These are phyloP conservation scores for Somion occarium DNA, from an alignment of 1,284 basidiomycete genomes.

Conservation along the genomic window DNA sequence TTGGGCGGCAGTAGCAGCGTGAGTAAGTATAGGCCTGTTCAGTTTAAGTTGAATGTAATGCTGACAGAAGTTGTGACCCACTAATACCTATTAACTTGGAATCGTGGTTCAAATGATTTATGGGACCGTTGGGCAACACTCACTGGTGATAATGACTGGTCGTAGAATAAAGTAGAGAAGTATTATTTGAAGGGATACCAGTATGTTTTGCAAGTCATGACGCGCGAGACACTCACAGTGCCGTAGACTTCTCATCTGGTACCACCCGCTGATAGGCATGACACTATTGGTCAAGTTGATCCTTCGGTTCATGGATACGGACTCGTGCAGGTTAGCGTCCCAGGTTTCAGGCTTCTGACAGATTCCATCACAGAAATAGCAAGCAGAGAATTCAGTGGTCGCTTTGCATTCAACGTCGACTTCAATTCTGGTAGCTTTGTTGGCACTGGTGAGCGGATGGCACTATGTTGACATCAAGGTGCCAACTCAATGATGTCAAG, in stretches of 20 bases:
- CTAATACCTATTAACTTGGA: conserved; percentile 19
- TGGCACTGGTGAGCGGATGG: conserved; percentile 14
- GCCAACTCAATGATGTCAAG: conserved; percentile 1
- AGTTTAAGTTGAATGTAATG: background rate
- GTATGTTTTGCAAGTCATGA: background rate
- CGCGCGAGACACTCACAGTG: background rate
- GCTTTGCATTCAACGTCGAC: conserved; percentile 20
- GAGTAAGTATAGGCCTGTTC: conserved; percentile 14
- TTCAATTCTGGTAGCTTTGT: conserved; percentile 18
- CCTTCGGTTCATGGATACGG: conserved; percentile 19
- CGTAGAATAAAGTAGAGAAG: conserved; percentile 21
- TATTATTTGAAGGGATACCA: conserved; percentile 10
- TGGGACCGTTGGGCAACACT: conserved; percentile 26
- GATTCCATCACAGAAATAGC: conserved; percentile 13
- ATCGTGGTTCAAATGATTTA: conserved; percentile 21
- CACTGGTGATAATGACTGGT: conserved; percentile 28
- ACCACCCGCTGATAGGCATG: conserved; percentile 15
- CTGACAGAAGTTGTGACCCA: background rate
- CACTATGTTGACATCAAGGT: background rate
- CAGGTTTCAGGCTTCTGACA: conserved; percentile 9
- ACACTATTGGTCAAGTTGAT: conserved; percentile 17
- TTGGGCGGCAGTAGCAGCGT: conserved; percentile 24
- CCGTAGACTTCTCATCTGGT: conserved; percentile 18
- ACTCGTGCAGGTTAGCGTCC: conserved; percentile 12
- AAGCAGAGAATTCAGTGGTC: conserved; percentile 9